A percentile compares a stretch with the other conserved stretches of the same genome.
phyloP scores from a whole-genome alignment of 345 rosid species.

The Eucalyptus viminalis region DNA sequence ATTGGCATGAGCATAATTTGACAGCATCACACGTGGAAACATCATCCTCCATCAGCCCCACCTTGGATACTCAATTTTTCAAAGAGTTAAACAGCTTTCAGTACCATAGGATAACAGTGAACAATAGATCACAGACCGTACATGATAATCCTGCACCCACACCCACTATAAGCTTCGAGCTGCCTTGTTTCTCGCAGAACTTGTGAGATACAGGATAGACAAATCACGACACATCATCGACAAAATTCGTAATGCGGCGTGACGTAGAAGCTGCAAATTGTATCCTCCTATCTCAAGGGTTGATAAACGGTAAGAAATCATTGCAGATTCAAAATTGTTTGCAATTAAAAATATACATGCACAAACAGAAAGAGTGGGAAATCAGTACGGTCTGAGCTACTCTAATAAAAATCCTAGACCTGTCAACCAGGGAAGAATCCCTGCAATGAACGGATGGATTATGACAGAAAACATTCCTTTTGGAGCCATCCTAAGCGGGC shows the following conservation, averaged over 20 bases:
- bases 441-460: not conserved
- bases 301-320: not conserved
- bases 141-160: not conserved
- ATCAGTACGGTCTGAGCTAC: not conserved
- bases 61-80: not conserved
- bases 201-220: not conserved
- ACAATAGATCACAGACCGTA: not conserved
- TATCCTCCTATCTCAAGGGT: not conserved
- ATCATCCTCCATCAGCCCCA: not conserved
- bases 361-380: not conserved
- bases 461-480: not conserved
- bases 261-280: not conserved
- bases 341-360: not conserved
- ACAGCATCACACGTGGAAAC: not conserved
- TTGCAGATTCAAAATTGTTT: not conserved
- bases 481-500: slow-evolving; percentile 9
- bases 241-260: not conserved
- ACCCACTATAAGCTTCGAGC: not conserved
- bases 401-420: not conserved
- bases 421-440: not conserved
- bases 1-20: not conserved
- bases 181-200: not conserved
- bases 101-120: not conserved
- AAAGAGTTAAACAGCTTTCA: not conserved
- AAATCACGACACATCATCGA: not conserved